Percentiles rank a stretch among this genome's conserved stretches.
Conservation (phyloP, 805 yeast species). For the Saccharomycopsis guyanensis region DNA sequence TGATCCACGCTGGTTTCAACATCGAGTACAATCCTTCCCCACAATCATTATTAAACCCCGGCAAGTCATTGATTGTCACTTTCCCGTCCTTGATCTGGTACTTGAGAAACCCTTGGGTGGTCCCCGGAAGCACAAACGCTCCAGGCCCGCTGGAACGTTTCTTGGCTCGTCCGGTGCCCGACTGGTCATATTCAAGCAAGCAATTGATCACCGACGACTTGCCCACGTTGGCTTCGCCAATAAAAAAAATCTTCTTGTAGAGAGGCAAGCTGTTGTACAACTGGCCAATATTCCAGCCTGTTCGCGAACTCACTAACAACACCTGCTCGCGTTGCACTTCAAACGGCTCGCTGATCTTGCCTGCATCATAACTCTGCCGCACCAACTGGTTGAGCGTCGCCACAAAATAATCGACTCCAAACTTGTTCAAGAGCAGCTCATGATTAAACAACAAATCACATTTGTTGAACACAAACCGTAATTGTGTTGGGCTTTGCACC, state of each 20-base stretch:
- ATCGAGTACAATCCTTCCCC: constrained; percentile 7
- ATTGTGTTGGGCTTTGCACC: constrained; percentile 20
- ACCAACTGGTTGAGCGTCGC: constrained; percentile 7
- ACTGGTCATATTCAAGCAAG: constrained; percentile 28
- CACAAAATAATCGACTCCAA: constrained; percentile 8
- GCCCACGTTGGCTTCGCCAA: constrained; percentile 67
- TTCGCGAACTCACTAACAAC: constrained; percentile 41
- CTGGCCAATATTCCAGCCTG: constrained; percentile 43
- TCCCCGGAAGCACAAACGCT: constrained; percentile 17
- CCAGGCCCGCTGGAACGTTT: constrained; percentile 12
- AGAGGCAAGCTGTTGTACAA: constrained; percentile 32
- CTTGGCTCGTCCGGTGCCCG: neutral
- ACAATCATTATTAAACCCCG: constrained; percentile 27
- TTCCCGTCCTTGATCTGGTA: constrained; percentile 8
- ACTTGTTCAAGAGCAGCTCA: constrained; percentile 3
- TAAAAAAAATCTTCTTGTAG: constrained; percentile 34
- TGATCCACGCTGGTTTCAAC: constrained; percentile 11
- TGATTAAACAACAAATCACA: constrained; percentile 32
- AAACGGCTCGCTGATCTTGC: neutral
- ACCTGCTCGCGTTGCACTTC: constrained; percentile 26
- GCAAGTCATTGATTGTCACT: constrained; percentile 30
- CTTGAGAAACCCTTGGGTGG: constrained; percentile 17
- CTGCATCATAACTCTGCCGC: constrained; percentile 1
- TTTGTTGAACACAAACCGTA: constrained; percentile 28
- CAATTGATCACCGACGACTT: constrained; percentile 54